Evolutionary conservation across 2,329 filamentous ascomycete genomes (phyloP), one percentile per base, ranked within the genome.

Genomic region (Chrysoporthe cubensis): DNA sequence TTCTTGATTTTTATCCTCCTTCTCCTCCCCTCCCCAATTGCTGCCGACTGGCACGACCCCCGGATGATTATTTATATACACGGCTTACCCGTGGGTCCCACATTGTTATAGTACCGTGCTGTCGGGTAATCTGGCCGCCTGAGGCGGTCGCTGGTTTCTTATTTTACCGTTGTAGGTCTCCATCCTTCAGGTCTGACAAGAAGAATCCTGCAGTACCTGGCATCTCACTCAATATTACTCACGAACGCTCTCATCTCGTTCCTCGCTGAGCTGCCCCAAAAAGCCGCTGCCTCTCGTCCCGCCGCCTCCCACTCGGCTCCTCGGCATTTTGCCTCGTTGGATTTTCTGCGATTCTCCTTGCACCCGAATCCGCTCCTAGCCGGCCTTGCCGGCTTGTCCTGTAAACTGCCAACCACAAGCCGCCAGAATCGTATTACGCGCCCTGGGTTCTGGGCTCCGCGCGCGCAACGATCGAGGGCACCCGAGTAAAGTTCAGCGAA

Each of bases 361-460:
- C n/a, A 50, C 42, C 18, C 56, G 50, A 34, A 57, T n/a, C 34
- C 54, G 54, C 59, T 61, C 56, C 57, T 7, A 32, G 52, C 68
- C 68, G 66, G 66, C 46, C 61, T 50, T 59, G 42, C 66, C 68
- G 68, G 63, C 59, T 56, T 56, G 52, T 21, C n/a, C 40, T 43
- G 18, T 40, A 46, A 14, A 42, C n/a, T 43, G 21, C 21, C 42
- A 18, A 8, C 42, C 57, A 21, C 40, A 21, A 26, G 44, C 54
- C 58, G 18, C 42, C 9, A 26, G n/a, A 61, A 62, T 21, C 54
- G 57, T 52, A 11, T 46, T 46, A 48, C 46, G 11, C 37, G 32
- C 44, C 40, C 32, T n/a, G n/a, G 52, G n/a, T 21, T 21, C 62
- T 32, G 50, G 21, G 40, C 42, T 5, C 26, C 16, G 1, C 26